Evolutionary conservation across 1,284 basidiomycete species (phyloP), one percentile per base, ranked within the genome.

Genomic region (Baeospora myosura): DNA sequence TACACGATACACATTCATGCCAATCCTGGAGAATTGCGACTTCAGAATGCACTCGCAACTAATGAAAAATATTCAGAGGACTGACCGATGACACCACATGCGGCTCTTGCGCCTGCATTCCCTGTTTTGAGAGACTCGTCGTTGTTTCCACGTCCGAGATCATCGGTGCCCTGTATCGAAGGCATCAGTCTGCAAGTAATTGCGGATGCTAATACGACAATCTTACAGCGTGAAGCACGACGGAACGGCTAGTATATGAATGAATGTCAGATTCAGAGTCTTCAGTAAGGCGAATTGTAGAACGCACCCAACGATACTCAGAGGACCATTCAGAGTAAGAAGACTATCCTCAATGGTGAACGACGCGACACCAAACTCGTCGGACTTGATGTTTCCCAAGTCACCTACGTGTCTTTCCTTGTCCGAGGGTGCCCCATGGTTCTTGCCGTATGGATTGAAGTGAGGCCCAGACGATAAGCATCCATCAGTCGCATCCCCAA

Each of bases 1-100:
- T n/a, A n/a, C n/a, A n/a, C n/a, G n/a, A n/a, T n/a, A 34, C 21
- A 5, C 8, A 17, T 20, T 17, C 18, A 34, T 16, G 33, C 33
- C 33, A 34, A 20, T 11, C 38, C 38, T 33, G 7, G 32, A 28
- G n/a, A 28, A n/a, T 8, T 28, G n/a, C 8, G 26, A n/a, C 8
- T 8, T 8, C n/a, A n/a, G 8, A 28, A 28, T 28, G 26, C 8
- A n/a, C n/a, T 8, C 26, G 26, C n/a, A 8, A n/a, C 26, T 8
- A 8, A n/a, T 28, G 26, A 8, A n/a, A 8, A 28, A 8, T 28
- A 8, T 8, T n/a, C 26, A n/a, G n/a, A n/a, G 42, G 45, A 48
- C 64, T 38, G 59, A 78, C 79, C 81, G 52, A 88, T 83, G 42
- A 88, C 76, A 54, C 85, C 86, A 55, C 85, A 88, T 16, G 83